These are phyloP conservation scores for Leucocoprinus sp. DNA, from an alignment of 768 basidiomycete genomes.

Conservation along the genomic window DNA sequence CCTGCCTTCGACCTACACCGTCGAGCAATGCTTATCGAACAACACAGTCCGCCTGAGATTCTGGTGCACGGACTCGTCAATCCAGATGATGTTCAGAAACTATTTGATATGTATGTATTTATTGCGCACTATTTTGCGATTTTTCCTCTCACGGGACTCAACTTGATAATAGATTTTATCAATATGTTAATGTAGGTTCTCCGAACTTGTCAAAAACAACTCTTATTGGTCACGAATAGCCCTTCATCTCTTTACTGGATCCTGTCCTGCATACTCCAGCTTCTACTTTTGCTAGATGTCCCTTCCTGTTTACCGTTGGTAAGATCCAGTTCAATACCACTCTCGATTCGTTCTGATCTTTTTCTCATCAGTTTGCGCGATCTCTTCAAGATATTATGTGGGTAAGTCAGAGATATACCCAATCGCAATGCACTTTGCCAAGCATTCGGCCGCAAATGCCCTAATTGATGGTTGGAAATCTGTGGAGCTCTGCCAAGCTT, in stretches of 20 bases:
- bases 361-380: conserved; percentile 62
- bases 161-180: conserved; percentile 47
- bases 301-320: conserved; percentile 88
- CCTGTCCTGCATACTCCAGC: conserved; percentile 74
- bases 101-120: conserved; percentile 71
- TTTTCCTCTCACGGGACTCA: neutral
- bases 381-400: conserved; percentile 71
- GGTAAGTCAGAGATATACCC: conserved; percentile 81
- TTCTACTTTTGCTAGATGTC: conserved; percentile 73
- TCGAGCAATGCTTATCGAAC: conserved; percentile 65
- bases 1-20: conserved; percentile 66
- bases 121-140: neutral
- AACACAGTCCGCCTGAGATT: conserved; percentile 75
- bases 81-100: conserved; percentile 67
- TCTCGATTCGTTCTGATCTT: neutral
- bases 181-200: conserved; percentile 52
- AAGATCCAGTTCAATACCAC: conserved; percentile 22
- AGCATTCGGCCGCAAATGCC: conserved; percentile 72
- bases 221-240: conserved; percentile 24
- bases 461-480: conserved; percentile 79
- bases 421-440: conserved; percentile 85
- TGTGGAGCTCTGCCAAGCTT: conserved; percentile 86
- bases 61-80: conserved; percentile 73
- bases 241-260: conserved; percentile 72
- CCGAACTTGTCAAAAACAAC: neutral